Evolutionary conservation across 768 basidiomycete species (phyloP), one percentile per base, ranked within the genome.

Genomic region (Russula emetica): DNA sequence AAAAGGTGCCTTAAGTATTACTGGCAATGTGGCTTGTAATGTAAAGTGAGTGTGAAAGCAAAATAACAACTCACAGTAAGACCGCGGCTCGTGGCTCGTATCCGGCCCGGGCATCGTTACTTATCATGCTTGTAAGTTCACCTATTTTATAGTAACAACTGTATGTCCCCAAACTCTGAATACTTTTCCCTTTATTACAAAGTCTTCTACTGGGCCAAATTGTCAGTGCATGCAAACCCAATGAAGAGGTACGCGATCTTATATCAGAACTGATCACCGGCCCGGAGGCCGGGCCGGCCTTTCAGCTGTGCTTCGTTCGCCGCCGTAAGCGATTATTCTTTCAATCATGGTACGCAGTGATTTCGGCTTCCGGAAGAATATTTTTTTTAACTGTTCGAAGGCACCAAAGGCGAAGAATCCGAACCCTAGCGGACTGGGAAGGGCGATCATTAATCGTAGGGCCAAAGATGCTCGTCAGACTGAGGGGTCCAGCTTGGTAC

Each of bases 391-490:
- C 51, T 10, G 24, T 32, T 34, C 20, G 2, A 45, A 86, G 85
- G 77, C 86, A 66, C 79, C 82, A 28, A 88, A 81, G 74, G 74
- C 79, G 47, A 82, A 78, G 72, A 82, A 85, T 69, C 79, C 72
- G 20, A 90, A 91, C 72, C 79, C 86, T 0, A 88, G 87, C 66
- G 97, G 97, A 16, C 80, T 99, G 30, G 97, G 97, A 38, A 83
- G 92, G 64, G 95, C 97, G 30, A 93, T 99, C 72, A 97, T 98
- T 72, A 98, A 99, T 71, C 86, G 85, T 68, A 87, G 89, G 76
- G 83, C 83, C 20, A 90, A 91, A 73, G 91, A 92, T 78, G 87
- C 88, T 34, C 80, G 80, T 47, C 77, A 74, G 68, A 76, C 76
- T 63, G 78, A 84, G 59, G 83, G 84, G 70, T 85, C 90, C 20